Evolutionary conservation across 805 yeast species (phyloP), one percentile per base, ranked within the genome.

Genomic region (Maudiozyma bulderi): DNA sequence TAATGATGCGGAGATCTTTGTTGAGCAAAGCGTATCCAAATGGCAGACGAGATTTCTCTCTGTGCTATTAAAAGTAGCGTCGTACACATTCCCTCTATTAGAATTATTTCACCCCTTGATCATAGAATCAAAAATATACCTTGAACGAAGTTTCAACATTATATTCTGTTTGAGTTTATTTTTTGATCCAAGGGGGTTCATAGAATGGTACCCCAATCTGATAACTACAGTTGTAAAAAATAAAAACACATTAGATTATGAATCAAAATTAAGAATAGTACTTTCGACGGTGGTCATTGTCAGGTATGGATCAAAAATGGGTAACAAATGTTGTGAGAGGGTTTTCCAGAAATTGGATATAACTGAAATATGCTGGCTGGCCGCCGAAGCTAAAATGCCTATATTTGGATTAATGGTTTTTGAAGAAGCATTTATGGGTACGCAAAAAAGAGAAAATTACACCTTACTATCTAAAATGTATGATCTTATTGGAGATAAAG

Each of bases 401-500:
- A 57, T 61, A 14, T 57, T 71, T 37, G 70, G 74, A 0, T 54
- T 66, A 26, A 51, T 68, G 52, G 35, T 72, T 0, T 62, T 66
- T 46, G 78, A 74, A 47, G 70, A 67, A 42, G 43, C 57, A 6
- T 43, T 41, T 37, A 49, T 53, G 52, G 33, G 26, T 6, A 39
- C 11, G 37, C 26, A 40, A 6, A 40, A 28, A 6, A 40, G 8
- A 8, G 30, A 34, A n/a, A 8, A 42, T 15, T 61, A 57, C 13
- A 14, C 30, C 2, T 41, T 48, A 4, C 45, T 71, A 10, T 34
- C 64, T 3, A 42, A 50, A 0, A 68, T 84, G 1, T 86, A 82
- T 60, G 67, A 70, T 5, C 59, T 72, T 0, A 68, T 88, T 3
- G 79, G 76, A 45, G 88, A 84, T 49, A 67, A 71, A 3, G 95